These are phyloP conservation scores for Penicillium sp. DNA, from an alignment of 2,329 filamentous ascomycete species.

Conservation along the genomic window DNA sequence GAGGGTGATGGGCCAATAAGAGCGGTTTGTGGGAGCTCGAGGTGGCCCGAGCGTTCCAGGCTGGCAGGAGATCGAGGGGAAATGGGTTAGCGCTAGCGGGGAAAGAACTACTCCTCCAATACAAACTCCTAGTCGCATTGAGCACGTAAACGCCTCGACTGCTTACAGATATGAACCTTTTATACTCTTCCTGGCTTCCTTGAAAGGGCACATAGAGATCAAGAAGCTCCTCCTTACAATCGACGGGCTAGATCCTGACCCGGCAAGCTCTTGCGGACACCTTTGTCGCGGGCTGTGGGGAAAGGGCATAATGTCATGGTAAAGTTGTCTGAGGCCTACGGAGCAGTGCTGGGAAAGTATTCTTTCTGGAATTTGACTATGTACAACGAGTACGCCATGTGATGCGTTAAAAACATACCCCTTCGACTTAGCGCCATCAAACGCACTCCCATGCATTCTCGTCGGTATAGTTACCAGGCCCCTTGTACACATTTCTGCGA, in stretches of 20 bases:
- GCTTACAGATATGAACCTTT: no score
- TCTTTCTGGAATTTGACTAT: neutral
- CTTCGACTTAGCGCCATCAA: conserved; percentile 12
- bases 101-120: neutral
- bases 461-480: conserved; percentile 38
- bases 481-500: conserved; percentile 37
- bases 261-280: no score
- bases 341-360: neutral
- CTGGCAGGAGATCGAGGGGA: neutral
- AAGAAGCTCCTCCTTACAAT: no score
- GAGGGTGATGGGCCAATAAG: conserved; percentile 26
- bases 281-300: no score
- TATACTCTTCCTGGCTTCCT: no score
- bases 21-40: conserved; percentile 29
- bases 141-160: no score
- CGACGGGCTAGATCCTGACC: no score
- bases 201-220: no score
- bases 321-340: neutral
- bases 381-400: neutral
- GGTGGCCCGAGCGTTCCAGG: neutral
- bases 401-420: neutral
- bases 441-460: conserved; percentile 42
- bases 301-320: neutral
- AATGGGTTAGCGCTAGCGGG: neutral
- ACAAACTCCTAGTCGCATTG: neutral